Percentiles rank a stretch among this genome's conserved stretches.
Evolutionary conservation across 2,329 filamentous ascomycete genomes (phyloP).

Genomic region (Stachybotrys chartarum): DNA sequence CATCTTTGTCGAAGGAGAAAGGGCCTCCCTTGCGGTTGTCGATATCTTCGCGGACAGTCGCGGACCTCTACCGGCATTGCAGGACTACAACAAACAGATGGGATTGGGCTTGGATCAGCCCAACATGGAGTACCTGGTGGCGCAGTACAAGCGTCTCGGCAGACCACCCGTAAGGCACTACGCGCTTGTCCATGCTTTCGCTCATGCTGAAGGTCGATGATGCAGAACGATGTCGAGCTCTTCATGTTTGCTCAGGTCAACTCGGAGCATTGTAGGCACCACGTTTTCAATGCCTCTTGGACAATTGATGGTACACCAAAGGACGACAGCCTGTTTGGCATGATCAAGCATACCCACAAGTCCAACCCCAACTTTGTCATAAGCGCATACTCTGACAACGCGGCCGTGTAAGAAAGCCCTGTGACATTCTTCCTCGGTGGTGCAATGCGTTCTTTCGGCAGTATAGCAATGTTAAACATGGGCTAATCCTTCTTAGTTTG

Average conservation of each 20-base stretch:
- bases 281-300: constrained; percentile 97
- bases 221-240: constrained; percentile 71
- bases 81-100: constrained; percentile 74
- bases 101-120: constrained; percentile 81
- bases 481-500: constrained; percentile 11
- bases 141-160: constrained; percentile 39
- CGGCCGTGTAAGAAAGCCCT: constrained; percentile 57
- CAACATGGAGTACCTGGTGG: constrained; percentile 92
- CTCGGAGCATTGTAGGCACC: constrained; percentile 81
- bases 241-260: constrained; percentile 99
- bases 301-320: constrained; percentile 82
- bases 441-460: neutral
- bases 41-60: constrained; percentile 60
- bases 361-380: constrained; percentile 75
- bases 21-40: constrained; percentile 63
- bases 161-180: constrained; percentile 44
- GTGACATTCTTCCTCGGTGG: constrained; percentile 2
- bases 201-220: neutral
- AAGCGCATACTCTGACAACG: constrained; percentile 96
- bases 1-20: constrained; percentile 70
- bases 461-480: too few relatives aligned
- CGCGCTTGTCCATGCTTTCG: constrained; percentile 4
- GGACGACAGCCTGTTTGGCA: constrained; percentile 77
- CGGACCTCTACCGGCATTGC: constrained; percentile 63
- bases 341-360: constrained; percentile 95